A percentile compares a stretch with the other conserved stretches of the same genome.
Conservation (phyloP, 2,329 filamentous ascomycete species). For the Pseudocercospora vitis region DNA sequence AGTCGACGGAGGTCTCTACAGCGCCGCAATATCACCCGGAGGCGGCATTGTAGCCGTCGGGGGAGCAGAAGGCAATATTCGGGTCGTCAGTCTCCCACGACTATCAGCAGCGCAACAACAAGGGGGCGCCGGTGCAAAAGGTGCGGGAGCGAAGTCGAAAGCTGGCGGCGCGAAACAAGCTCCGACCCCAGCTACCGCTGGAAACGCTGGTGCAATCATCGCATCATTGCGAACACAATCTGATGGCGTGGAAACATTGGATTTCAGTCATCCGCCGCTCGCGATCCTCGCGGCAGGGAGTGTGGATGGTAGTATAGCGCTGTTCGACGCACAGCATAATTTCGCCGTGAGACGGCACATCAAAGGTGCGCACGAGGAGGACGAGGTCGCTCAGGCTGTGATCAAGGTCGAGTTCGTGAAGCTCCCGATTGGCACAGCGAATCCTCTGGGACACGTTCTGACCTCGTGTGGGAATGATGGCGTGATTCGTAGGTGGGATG, state of each 20-base stretch:
- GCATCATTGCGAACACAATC: slow-evolving; percentile 78
- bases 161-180: slow-evolving; percentile 48
- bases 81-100: slow-evolving; percentile 79
- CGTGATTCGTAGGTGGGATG: slow-evolving; percentile 85
- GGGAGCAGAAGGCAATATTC: slow-evolving; percentile 82
- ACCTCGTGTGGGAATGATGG: slow-evolving; percentile 93
- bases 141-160: slow-evolving; percentile 52
- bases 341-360: slow-evolving; percentile 86
- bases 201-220: slow-evolving; percentile 70
- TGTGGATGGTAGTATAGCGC: slow-evolving; percentile 69
- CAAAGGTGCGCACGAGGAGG: slow-evolving; percentile 78
- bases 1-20: slow-evolving; percentile 88
- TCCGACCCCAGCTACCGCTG: slow-evolving; percentile 43
- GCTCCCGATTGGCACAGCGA: slow-evolving; percentile 37
- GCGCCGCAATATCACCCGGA: slow-evolving; percentile 76
- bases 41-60: slow-evolving; percentile 81
- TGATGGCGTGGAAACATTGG: slow-evolving; percentile 75
- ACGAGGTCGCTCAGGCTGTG: slow-evolving; percentile 58
- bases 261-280: slow-evolving; percentile 61
- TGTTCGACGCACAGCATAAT: slow-evolving; percentile 82
- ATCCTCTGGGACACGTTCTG: slow-evolving; percentile 61
- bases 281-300: slow-evolving; percentile 63
- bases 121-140: slow-evolving; percentile 41
- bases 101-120: slow-evolving; percentile 40
- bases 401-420: slow-evolving; percentile 89